A percentile compares a stretch with the other conserved stretches of the same genome.
These are phyloP conservation scores for Aurinia saxatilis DNA, from an alignment of 345 rosid genomes.

Conservation along the genomic window DNA sequence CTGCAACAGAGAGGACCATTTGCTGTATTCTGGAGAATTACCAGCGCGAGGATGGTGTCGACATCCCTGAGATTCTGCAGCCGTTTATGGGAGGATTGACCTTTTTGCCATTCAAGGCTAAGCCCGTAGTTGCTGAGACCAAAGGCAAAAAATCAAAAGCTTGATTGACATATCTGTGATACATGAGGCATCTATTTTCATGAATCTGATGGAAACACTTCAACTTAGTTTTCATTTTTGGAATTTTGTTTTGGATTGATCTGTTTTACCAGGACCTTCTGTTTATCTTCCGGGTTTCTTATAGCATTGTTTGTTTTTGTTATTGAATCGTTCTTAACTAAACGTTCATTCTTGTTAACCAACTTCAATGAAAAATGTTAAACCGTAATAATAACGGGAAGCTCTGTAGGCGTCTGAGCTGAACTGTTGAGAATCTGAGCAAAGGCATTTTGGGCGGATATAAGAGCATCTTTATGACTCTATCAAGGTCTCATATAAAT, in stretches of 20 bases:
- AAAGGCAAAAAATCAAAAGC: slow-evolving; percentile 47
- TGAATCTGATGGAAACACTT: neutral
- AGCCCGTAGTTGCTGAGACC: slow-evolving; percentile 40
- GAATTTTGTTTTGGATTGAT: neutral
- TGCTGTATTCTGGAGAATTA: slow-evolving; percentile 92
- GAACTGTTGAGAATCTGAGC: no score
- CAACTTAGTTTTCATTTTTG: neutral
- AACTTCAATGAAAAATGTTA: no score
- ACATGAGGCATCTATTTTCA: neutral
- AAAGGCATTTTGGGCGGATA: no score
- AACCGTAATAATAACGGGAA: neutral
- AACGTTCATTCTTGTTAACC: neutral
- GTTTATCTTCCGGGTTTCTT: slow-evolving; percentile 24
- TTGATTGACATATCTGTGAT: neutral
- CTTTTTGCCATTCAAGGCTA: slow-evolving; percentile 72
- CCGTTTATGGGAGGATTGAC: slow-evolving; percentile 63
- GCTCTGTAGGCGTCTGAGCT: no score
- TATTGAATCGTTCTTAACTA: no score
- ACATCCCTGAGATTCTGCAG: slow-evolving; percentile 61
- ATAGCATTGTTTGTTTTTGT: neutral
- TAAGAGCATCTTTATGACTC: no score
- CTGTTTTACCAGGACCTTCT: neutral
- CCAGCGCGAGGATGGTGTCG: slow-evolving; percentile 81
- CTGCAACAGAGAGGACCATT: slow-evolving; percentile 91
- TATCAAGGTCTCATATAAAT: no score